Evolutionary conservation across 1,284 basidiomycete genomes (phyloP).

Genomic region (Tetrapyrgos nigripes): DNA sequence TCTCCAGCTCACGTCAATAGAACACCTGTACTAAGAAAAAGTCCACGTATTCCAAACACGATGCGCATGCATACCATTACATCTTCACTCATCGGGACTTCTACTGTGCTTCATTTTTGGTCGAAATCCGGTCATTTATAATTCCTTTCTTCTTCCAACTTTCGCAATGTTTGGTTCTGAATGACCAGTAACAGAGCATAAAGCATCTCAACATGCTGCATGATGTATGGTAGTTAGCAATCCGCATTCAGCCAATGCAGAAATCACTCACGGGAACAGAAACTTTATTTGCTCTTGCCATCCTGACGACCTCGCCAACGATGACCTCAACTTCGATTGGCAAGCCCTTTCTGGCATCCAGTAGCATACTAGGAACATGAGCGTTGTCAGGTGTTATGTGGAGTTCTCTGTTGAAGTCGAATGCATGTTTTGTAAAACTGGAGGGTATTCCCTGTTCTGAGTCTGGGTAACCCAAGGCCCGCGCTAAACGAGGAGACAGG

Average conservation of each 20-base stretch:
- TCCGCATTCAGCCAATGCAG: background rate
- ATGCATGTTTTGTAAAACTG: slow-evolving; percentile 31
- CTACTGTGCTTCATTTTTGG: too few species aligned
- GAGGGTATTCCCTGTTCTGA: slow-evolving; percentile 34
- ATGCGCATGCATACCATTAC: too few species aligned
- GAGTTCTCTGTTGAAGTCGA: slow-evolving; percentile 35
- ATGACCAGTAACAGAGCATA: slow-evolving; percentile 45
- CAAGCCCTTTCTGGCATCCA: slow-evolving; percentile 43
- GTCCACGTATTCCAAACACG: too few species aligned
- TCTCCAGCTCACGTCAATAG: too few species aligned
- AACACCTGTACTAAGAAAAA: too few species aligned
- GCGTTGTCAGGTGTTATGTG: slow-evolving; percentile 35
- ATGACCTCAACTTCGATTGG: slow-evolving; percentile 55
- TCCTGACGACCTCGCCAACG: slow-evolving; percentile 43
- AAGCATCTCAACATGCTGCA: slow-evolving; percentile 44
- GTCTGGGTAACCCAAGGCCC: slow-evolving; percentile 34
- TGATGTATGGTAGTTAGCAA: background rate
- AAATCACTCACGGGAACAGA: slow-evolving; percentile 9
- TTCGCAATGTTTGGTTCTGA: slow-evolving; percentile 41
- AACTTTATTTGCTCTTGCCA: slow-evolving; percentile 42
- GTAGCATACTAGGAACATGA: slow-evolving; percentile 28
- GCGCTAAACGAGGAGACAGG: slow-evolving; percentile 16
- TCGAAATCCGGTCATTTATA: too few species aligned
- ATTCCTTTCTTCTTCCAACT: background rate
- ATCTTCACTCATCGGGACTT: too few species aligned